These are phyloP conservation scores for Leavenworthia alabamica DNA, from an alignment of 345 rosid species.

Conservation along the genomic window DNA sequence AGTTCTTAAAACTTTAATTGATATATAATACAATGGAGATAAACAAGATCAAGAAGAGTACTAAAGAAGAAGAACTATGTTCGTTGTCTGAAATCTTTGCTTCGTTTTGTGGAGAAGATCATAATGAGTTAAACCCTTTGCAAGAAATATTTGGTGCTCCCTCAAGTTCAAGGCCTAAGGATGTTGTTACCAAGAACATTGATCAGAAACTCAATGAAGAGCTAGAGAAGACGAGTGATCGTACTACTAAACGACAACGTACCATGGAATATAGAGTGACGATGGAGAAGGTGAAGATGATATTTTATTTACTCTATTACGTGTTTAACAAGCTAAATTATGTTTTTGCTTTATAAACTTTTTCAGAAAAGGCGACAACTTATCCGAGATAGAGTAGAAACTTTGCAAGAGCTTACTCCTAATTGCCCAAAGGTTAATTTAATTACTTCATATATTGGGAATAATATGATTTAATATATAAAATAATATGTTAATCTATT, in stretches of 20 bases:
- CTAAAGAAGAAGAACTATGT: background rate
- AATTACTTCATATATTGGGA: background rate
- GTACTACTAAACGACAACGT: background rate
- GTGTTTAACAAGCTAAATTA: background rate
- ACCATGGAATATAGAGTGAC: slow-evolving; percentile 10
- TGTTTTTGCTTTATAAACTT: background rate
- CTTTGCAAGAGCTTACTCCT: slow-evolving; percentile 15
- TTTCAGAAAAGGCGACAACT: slow-evolving; percentile 13
- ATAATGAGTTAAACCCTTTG: slow-evolving; percentile 13
- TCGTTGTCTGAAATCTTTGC: background rate
- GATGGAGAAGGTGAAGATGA: slow-evolving; percentile 21
- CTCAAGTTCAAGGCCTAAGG: background rate
- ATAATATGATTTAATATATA: too few relatives aligned
- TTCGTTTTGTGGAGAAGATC: background rate
- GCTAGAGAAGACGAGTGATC: background rate
- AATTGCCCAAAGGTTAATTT: background rate
- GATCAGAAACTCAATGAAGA: background rate
- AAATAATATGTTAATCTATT: too few relatives aligned
- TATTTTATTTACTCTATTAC: background rate
- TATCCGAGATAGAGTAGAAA: slow-evolving; percentile 16
- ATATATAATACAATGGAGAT: slow-evolving; percentile 18
- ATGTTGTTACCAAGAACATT: background rate
- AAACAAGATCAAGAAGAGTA: background rate
- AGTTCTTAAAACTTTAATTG: background rate
- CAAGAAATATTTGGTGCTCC: slow-evolving; percentile 14